Conservation (phyloP, 768 basidiomycete species). For the Agrocybe pediades region DNA sequence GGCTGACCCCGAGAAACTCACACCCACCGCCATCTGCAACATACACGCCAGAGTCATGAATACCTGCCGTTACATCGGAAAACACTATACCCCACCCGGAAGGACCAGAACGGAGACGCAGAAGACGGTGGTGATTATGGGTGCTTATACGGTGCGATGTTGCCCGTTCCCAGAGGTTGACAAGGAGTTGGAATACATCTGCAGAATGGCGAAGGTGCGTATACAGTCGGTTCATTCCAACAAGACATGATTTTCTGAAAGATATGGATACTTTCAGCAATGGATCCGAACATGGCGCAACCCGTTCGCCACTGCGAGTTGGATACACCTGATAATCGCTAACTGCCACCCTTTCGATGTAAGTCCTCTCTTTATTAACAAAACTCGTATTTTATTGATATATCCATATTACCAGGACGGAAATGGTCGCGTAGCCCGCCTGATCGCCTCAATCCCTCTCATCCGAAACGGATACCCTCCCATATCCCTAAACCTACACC, state of each 20-base stretch:
- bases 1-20: constrained; percentile 9
- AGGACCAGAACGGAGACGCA: constrained; percentile 25
- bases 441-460: constrained; percentile 33
- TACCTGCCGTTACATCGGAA: constrained; percentile 22
- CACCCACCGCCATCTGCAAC: constrained; percentile 20
- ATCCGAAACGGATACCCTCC: constrained; percentile 29
- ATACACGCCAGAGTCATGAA: constrained; percentile 31
- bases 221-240: too few species aligned
- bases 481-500: constrained; percentile 23
- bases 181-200: constrained; percentile 29
- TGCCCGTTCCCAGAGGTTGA: constrained; percentile 32
- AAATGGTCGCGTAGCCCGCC: constrained; percentile 29
- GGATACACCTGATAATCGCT: constrained; percentile 28
- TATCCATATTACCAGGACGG: constrained; percentile 24
- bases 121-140: constrained; percentile 26
- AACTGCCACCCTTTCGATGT: constrained; percentile 34
- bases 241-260: too few species aligned
- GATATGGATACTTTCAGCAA: constrained; percentile 17
- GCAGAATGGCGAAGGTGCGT: constrained; percentile 28
- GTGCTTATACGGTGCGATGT: constrained; percentile 24
- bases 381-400: background rate
- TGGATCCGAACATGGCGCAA: constrained; percentile 26
- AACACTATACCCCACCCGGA: constrained; percentile 22
- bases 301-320: constrained; percentile 31
- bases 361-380: background rate